Evolutionary conservation across 805 yeast species (phyloP), one percentile per base, ranked within the genome.

Genomic region (Saitoella complicata): DNA sequence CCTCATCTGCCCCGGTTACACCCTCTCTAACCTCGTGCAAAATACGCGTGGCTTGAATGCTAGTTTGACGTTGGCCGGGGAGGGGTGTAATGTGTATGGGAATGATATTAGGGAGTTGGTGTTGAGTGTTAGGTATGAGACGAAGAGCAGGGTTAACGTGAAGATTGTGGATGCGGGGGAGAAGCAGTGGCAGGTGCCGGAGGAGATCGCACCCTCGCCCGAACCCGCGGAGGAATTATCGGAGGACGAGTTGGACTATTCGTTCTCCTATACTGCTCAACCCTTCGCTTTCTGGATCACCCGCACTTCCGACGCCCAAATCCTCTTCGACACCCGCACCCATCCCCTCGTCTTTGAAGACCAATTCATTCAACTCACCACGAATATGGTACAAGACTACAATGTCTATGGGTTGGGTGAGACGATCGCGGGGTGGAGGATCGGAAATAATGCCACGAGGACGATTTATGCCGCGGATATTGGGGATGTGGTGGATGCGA

Each of bases 391-490:
- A 10, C 42, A 33, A 34, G 55, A 52, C 9, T 62, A 61, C 42
- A 50, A 51, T 7, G 47, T 61, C 13, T 49, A 56, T 21, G 65
- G 65, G 3, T 51, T 61, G n/a, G 65, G 64, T 7, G 65, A 61
- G 49, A 53, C 62, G 3, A 55, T 58, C 40, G 62, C 58, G 37
- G 61, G 60, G 2, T 53, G 53, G 32, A 45, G 55, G 12, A 53
- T 53, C 36, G 50, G 47, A 9, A 62, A 62, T 1, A 61, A 60
- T 13, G 45, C 55, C 2, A 57, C 58, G 12, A 51, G 58, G 41
- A 61, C 65, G 4, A 48, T 61, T 31, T 59, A 41, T 42, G 62
- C 61, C 6, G 57, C 57, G 43, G 64, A 59, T 45, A 55, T 48
- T 5, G 58, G 56, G 40, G 56, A 54, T 40, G 54, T 54, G 8